Conservation (phyloP, 768 basidiomycete genomes). For the Tylopilus balloui region DNA sequence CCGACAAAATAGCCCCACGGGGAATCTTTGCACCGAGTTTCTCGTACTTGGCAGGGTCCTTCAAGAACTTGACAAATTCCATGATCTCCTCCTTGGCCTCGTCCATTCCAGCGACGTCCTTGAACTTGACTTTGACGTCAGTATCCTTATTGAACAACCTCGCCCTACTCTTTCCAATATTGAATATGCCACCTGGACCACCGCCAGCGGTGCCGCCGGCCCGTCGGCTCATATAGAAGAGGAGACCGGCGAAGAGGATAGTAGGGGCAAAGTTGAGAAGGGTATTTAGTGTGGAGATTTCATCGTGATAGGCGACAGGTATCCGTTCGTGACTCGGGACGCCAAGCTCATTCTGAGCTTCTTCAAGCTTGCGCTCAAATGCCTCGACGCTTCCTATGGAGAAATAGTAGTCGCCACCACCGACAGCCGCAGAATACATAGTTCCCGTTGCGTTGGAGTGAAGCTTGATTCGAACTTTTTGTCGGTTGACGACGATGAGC, state of each 20-base stretch:
- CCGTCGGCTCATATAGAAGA: slow-evolving; percentile 81
- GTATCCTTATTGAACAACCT: slow-evolving; percentile 97
- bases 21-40: slow-evolving; percentile 97
- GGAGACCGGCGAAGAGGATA: slow-evolving; percentile 81
- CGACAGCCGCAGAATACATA: slow-evolving; percentile 60
- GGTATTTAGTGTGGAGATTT: slow-evolving; percentile 79
- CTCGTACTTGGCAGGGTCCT: slow-evolving; percentile 92
- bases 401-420: slow-evolving; percentile 78
- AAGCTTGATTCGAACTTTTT: slow-evolving; percentile 85
- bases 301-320: slow-evolving; percentile 95
- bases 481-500: slow-evolving; percentile 86
- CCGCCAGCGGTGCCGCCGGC: slow-evolving; percentile 57
- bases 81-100: slow-evolving; percentile 99
- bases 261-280: slow-evolving; percentile 94
- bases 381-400: slow-evolving; percentile 97
- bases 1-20: slow-evolving; percentile 89
- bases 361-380: slow-evolving; percentile 92
- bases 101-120: slow-evolving; percentile 99
- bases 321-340: slow-evolving; percentile 92
- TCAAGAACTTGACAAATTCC: slow-evolving; percentile 99
- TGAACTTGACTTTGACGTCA: slow-evolving; percentile 88
- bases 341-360: slow-evolving; percentile 87
- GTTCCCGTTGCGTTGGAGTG: slow-evolving; percentile 84
- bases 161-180: slow-evolving; percentile 92
- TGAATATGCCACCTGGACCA: slow-evolving; percentile 88